Evolutionary conservation across 2,329 filamentous ascomycete species (phyloP).

Genomic region (Scleromitrula shiraiana): DNA sequence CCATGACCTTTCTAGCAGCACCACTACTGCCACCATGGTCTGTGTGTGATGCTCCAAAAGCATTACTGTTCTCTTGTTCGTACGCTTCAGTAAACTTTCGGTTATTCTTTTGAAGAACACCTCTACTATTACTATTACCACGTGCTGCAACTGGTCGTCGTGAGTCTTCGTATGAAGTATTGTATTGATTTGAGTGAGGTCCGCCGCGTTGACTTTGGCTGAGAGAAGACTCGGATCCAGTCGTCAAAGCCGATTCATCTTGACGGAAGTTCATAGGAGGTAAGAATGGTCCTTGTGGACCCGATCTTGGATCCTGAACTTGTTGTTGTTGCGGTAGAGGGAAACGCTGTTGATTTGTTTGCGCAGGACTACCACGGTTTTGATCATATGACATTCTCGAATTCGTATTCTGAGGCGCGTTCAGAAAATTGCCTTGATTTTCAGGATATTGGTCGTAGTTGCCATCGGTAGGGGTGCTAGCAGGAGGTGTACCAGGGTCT

Average conservation of each 20-base stretch:
- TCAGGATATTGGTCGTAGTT: constrained; percentile 22
- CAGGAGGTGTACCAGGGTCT: constrained; percentile 32
- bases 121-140: constrained; percentile 24
- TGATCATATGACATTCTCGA: constrained; percentile 23
- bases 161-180: constrained; percentile 17
- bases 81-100: constrained; percentile 83
- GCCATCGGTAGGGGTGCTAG: constrained; percentile 16
- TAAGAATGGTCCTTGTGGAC: constrained; percentile 20
- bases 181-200: constrained; percentile 17
- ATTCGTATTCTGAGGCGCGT: constrained; percentile 18
- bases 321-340: constrained; percentile 32
- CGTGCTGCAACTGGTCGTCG: constrained; percentile 21
- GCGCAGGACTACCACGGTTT: constrained; percentile 25
- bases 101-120: constrained; percentile 75
- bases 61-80: constrained; percentile 61
- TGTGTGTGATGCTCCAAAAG: constrained; percentile 47
- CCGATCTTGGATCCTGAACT: constrained; percentile 23
- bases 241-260: constrained; percentile 23
- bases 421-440: constrained; percentile 18
- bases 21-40: constrained; percentile 72
- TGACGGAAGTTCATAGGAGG: constrained; percentile 25
- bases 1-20: constrained; percentile 89
- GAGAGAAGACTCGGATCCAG: constrained; percentile 27
- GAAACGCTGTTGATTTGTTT: constrained; percentile 36
- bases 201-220: constrained; percentile 18